A percentile compares a stretch with the other conserved stretches of the same genome.
phyloP scores from a whole-genome alignment of 1,284 basidiomycete species.

The Sporisorium exsertum region DNA sequence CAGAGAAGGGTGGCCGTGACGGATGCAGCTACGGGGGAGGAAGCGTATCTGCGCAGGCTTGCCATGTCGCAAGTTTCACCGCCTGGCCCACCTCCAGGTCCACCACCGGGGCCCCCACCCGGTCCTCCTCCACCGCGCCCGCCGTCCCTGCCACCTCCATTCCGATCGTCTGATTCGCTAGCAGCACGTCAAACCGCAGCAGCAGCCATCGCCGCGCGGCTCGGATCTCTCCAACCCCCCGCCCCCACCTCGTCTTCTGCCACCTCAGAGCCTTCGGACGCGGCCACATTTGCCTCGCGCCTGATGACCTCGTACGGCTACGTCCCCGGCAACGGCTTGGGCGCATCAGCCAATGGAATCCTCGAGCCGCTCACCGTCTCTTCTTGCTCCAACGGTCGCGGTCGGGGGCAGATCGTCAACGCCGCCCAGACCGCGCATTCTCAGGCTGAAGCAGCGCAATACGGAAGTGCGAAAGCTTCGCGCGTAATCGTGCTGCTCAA shows the following conservation, averaged over 20 bases:
- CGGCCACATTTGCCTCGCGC: constrained; percentile 48
- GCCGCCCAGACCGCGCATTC: not conserved
- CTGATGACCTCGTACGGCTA: constrained; percentile 61
- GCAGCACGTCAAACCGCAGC: constrained; percentile 43
- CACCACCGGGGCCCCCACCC: constrained; percentile 21
- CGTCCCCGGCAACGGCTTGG: constrained; percentile 58
- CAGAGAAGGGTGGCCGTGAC: constrained; percentile 26
- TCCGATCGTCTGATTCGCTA: constrained; percentile 20
- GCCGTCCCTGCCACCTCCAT: too few relatives aligned
- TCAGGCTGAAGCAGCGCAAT: constrained; percentile 6
- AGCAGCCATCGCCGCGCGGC: constrained; percentile 57
- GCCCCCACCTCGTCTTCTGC: constrained; percentile 2
- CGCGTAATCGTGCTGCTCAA: constrained; percentile 30
- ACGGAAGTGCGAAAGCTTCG: constrained; percentile 15
- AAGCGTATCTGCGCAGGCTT: constrained; percentile 37
- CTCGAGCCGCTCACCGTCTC: constrained; percentile 35
- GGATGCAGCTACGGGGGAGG: constrained; percentile 27
- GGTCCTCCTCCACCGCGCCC: too few relatives aligned
- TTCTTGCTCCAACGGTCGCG: not conserved
- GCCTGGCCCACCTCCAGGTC: constrained; percentile 14
- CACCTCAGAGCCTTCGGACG: not conserved
- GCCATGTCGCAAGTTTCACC: constrained; percentile 27
- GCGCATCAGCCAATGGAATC: constrained; percentile 61
- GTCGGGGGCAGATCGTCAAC: constrained; percentile 14
- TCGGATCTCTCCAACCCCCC: constrained; percentile 18